These are phyloP conservation scores for Chara braunii DNA, from an alignment of 139 green algal species.

Conservation along the genomic window DNA sequence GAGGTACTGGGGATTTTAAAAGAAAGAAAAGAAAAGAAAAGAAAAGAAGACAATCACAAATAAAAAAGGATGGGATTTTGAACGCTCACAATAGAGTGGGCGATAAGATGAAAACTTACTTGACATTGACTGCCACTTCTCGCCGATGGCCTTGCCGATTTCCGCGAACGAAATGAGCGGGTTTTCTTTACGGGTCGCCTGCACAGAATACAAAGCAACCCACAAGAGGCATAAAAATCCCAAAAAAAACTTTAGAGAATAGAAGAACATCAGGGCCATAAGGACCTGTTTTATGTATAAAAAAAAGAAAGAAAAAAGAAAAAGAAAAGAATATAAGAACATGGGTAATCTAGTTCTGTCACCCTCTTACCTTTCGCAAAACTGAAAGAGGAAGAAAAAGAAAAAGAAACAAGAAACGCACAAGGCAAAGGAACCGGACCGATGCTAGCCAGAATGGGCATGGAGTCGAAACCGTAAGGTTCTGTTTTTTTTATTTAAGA, in stretches of 20 bases:
- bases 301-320: background rate
- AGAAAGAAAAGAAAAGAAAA: background rate
- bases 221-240: background rate
- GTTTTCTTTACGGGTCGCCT: conserved; percentile 42
- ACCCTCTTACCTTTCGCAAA: background rate
- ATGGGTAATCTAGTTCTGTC: background rate
- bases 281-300: background rate
- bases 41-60: background rate
- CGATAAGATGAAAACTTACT: conserved; percentile 20
- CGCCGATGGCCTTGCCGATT: conserved; percentile 49
- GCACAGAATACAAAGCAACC: background rate
- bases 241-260: background rate
- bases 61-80: background rate
- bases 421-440: background rate
- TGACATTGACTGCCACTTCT: conserved; percentile 44
- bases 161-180: conserved; percentile 41
- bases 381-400: background rate
- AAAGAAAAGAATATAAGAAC: background rate
- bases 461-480: background rate
- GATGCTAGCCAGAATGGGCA: background rate
- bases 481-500: background rate
- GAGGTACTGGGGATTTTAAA: no score
- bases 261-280: background rate
- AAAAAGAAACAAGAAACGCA: background rate
- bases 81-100: background rate